Percentiles rank a stretch among this genome's conserved stretches.
Evolutionary conservation across 306 rosid genomes (phyloP).

Genomic region (Vicia villosa): DNA sequence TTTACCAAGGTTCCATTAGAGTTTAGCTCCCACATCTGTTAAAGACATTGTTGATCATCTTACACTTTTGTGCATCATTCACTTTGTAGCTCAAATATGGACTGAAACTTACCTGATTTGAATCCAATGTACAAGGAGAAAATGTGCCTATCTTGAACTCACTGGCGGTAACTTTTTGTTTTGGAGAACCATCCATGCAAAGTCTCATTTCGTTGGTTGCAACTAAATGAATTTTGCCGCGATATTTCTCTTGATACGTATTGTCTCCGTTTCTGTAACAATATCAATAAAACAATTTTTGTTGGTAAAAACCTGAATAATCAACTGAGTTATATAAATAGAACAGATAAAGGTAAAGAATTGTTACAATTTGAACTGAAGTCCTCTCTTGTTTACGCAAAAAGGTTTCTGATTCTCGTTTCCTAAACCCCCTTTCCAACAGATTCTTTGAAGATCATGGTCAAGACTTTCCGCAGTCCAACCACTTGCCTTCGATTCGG

Average conservation of each 20-base stretch:
- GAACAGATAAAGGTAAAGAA: conserved; percentile 34
- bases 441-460: conserved; percentile 59
- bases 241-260: conserved; percentile 46
- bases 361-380: conserved; percentile 58
- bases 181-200: conserved; percentile 82
- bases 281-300: conserved; percentile 15
- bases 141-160: conserved; percentile 61
- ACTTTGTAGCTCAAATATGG: not conserved
- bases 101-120: conserved; percentile 69
- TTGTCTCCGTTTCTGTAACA: conserved; percentile 55
- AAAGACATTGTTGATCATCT: conserved; percentile 30
- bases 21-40: conserved; percentile 77
- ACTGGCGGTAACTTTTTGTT: conserved; percentile 62
- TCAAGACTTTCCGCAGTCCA: conserved; percentile 64
- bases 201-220: conserved; percentile 44
- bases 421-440: conserved; percentile 63
- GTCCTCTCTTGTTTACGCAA: conserved; percentile 69
- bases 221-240: conserved; percentile 66
- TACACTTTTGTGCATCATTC: too few species aligned
- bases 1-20: conserved; percentile 74
- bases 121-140: conserved; percentile 67
- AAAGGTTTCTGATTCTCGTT: conserved; percentile 50
- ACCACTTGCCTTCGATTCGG: conserved; percentile 64
- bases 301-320: conserved; percentile 16
- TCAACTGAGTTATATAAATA: conserved; percentile 26